Percentiles rank a stretch among this genome's conserved stretches.
These are phyloP conservation scores for Dimocarpus longan DNA, from an alignment of 345 rosid genomes.

Conservation along the genomic window DNA sequence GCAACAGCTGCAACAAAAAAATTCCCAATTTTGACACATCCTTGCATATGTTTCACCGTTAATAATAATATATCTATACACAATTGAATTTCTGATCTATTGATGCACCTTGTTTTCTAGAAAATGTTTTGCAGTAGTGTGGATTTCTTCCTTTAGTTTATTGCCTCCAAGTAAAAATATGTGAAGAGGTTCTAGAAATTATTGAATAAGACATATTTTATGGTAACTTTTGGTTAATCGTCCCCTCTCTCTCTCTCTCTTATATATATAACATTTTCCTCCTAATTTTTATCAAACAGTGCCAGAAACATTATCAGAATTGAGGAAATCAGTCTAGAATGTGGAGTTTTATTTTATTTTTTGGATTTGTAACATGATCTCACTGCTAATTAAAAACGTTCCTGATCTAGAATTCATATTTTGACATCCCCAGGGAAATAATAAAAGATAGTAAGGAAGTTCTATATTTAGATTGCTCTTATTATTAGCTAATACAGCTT, in stretches of 20 bases:
- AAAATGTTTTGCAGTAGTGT: neutral
- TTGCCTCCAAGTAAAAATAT: too few relatives aligned
- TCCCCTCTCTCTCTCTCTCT: neutral
- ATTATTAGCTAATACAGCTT: neutral
- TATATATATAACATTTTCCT: too few relatives aligned
- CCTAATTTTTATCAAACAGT: too few relatives aligned
- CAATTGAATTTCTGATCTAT: neutral
- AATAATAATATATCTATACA: neutral
- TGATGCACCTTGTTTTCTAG: neutral
- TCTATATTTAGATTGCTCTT: neutral
- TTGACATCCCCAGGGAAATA: neutral
- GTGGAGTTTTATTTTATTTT: neutral
- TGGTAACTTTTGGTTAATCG: neutral
- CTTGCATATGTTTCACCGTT: constrained; percentile 2
- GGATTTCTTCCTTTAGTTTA: neutral
- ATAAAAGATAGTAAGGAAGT: neutral
- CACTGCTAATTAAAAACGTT: neutral
- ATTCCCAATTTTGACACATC: neutral
- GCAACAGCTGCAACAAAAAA: neutral
- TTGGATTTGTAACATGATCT: neutral
- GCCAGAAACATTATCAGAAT: too few relatives aligned
- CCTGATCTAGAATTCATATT: neutral
- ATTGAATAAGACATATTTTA: neutral
- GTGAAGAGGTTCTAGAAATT: too few relatives aligned
- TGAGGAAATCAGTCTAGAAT: too few relatives aligned